A percentile compares a stretch with the other conserved stretches of the same genome.
Evolutionary conservation across 2,329 filamentous ascomycete genomes (phyloP).

Genomic region (Zopfia rhizophila): DNA sequence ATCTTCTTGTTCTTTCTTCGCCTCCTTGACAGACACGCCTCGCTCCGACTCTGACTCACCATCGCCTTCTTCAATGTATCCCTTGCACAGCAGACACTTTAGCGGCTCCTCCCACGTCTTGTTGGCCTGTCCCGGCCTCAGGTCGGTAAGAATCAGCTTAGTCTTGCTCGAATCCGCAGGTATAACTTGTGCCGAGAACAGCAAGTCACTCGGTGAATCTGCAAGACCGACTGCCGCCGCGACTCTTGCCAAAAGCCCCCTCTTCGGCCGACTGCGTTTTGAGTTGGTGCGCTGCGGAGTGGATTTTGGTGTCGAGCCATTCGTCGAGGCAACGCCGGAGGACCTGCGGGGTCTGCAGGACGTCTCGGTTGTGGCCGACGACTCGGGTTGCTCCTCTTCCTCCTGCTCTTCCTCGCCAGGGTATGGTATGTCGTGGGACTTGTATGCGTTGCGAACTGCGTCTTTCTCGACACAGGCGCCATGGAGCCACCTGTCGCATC

Average conservation of each 20-base stretch:
- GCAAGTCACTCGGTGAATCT: neutral
- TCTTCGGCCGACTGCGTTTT: neutral
- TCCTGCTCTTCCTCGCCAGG: neutral
- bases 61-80: slow-evolving; percentile 25
- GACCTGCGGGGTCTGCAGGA: too few species aligned
- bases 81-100: slow-evolving; percentile 31
- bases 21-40: neutral
- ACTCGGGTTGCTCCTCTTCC: slow-evolving; percentile 5
- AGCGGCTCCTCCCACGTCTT: slow-evolving; percentile 28
- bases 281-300: neutral
- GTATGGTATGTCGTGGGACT: slow-evolving; percentile 8
- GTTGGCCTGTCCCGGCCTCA: slow-evolving; percentile 10
- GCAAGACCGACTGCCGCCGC: neutral
- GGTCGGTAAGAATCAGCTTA: slow-evolving; percentile 31
- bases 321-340: too few species aligned
- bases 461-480: slow-evolving; percentile 47
- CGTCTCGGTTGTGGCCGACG: neutral
- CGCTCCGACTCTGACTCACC: slow-evolving; percentile 1
- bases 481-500: slow-evolving; percentile 57
- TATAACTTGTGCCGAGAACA: slow-evolving; percentile 7
- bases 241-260: neutral
- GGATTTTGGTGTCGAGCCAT: neutral
- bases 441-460: slow-evolving; percentile 22
- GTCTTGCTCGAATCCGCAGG: slow-evolving; percentile 19
- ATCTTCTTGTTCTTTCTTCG: neutral